These are phyloP conservation scores for Trebouxia sp. DNA, from an alignment of 139 green algal genomes.

Conservation along the genomic window DNA sequence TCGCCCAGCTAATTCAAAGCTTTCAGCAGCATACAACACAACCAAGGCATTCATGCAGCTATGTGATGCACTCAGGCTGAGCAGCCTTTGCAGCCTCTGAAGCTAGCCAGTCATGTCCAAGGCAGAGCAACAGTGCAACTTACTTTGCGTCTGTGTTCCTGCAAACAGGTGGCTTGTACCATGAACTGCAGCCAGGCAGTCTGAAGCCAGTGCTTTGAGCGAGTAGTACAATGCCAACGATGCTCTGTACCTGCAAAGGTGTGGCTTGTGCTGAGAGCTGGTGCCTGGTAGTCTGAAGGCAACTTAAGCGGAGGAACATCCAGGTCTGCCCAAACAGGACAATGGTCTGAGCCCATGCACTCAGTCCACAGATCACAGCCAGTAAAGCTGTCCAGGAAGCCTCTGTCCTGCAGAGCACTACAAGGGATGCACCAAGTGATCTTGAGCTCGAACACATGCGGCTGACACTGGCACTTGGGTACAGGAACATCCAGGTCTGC, in stretches of 20 bases:
- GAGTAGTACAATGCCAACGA: background rate
- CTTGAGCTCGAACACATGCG: too few species aligned
- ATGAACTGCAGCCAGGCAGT: background rate
- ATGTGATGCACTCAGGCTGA: too few species aligned
- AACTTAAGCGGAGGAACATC: conserved; percentile 26
- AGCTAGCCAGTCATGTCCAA: too few species aligned
- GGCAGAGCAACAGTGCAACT: background rate
- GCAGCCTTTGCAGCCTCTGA: background rate
- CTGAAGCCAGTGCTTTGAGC: background rate
- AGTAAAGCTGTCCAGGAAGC: conserved; percentile 7
- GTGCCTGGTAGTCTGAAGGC: background rate
- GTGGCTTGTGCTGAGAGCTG: conserved; percentile 13
- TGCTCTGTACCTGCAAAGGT: background rate
- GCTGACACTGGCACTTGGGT: too few species aligned
- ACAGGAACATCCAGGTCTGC: conserved; percentile 36
- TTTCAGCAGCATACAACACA: too few species aligned
- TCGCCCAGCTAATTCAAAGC: too few species aligned
- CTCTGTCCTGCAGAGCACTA: background rate
- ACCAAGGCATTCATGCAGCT: too few species aligned
- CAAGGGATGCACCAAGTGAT: background rate
- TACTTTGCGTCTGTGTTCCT: too few species aligned
- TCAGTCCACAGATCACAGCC: conserved; percentile 47
- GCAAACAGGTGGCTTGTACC: background rate
- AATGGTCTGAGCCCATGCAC: conserved; percentile 66
- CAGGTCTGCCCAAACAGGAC: conserved; percentile 57